Conservation (phyloP, 805 yeast species). For the Vanderwaltozyma tropicalis region DNA sequence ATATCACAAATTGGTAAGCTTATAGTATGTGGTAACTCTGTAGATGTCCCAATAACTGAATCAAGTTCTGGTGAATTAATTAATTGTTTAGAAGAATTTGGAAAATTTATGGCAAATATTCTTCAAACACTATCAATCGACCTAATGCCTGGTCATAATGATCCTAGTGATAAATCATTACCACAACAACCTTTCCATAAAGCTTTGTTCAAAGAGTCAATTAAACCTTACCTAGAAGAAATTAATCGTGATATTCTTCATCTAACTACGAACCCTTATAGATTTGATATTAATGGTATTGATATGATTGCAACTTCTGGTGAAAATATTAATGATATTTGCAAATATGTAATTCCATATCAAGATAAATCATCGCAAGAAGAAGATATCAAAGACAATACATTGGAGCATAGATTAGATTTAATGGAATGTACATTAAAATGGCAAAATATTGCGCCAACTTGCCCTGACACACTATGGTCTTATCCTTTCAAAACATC, state of each 20-base stretch:
- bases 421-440: conserved; percentile 56
- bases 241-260: conserved; percentile 30
- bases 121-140: conserved; percentile 55
- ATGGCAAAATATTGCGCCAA: conserved; percentile 87
- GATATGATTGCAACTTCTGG: conserved; percentile 71
- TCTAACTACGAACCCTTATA: conserved; percentile 60
- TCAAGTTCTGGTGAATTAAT: conserved; percentile 45
- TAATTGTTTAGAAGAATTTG: conserved; percentile 48
- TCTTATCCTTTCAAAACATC: conserved; percentile 67
- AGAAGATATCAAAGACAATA: conserved; percentile 14
- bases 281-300: conserved; percentile 49
- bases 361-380: conserved; percentile 25
- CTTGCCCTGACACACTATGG: conserved; percentile 92
- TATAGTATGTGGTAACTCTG: conserved; percentile 66
- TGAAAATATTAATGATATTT: conserved; percentile 70
- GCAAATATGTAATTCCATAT: conserved; percentile 47
- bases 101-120: conserved; percentile 46
- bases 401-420: conserved; percentile 32
- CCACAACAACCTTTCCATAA: conserved; percentile 90
- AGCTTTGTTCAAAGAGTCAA: conserved; percentile 48
- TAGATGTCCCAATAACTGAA: conserved; percentile 28
- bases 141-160: conserved; percentile 74
- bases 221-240: conserved; percentile 32
- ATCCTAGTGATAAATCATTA: conserved; percentile 72
- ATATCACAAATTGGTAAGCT: conserved; percentile 35